These are phyloP conservation scores for Gynochthodes officinalis DNA, from an alignment of 257 asterid genomes.

Conservation along the genomic window DNA sequence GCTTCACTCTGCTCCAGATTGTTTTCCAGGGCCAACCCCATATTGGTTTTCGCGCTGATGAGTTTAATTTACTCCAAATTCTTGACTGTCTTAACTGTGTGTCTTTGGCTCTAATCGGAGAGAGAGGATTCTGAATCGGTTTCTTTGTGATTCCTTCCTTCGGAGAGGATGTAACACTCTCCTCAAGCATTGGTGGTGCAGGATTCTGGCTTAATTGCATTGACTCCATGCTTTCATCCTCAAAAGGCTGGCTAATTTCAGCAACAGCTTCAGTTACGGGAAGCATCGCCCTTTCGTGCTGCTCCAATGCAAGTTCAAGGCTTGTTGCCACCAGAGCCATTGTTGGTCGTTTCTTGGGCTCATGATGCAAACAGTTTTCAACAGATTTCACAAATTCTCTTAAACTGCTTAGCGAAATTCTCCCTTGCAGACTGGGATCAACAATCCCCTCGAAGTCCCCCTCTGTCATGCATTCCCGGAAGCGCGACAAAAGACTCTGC, in stretches of 20 bases:
- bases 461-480: conserved; percentile 8
- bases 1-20: not conserved
- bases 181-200: not conserved
- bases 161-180: not conserved
- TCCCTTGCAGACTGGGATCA: conserved; percentile 7
- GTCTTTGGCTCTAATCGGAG: not conserved
- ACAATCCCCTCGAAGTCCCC: not conserved
- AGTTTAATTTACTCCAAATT: no score
- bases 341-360: conserved; percentile 21
- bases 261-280: not conserved
- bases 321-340: conserved; percentile 24
- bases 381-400: not conserved
- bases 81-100: not conserved
- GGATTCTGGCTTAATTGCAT: not conserved
- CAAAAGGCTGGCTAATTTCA: not conserved
- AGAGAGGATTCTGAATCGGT: not conserved
- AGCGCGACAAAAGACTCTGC: conserved; percentile 5
- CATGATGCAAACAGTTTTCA: conserved; percentile 11
- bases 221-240: not conserved
- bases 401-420: not conserved
- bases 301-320: conserved; percentile 24
- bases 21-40: not conserved
- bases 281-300: not conserved
- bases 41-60: not conserved
- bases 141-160: not conserved